Percentiles rank a stretch among this genome's conserved stretches.
Evolutionary conservation across 208 protist species (phyloP).

Genomic region (Porcisia hertigi): DNA sequence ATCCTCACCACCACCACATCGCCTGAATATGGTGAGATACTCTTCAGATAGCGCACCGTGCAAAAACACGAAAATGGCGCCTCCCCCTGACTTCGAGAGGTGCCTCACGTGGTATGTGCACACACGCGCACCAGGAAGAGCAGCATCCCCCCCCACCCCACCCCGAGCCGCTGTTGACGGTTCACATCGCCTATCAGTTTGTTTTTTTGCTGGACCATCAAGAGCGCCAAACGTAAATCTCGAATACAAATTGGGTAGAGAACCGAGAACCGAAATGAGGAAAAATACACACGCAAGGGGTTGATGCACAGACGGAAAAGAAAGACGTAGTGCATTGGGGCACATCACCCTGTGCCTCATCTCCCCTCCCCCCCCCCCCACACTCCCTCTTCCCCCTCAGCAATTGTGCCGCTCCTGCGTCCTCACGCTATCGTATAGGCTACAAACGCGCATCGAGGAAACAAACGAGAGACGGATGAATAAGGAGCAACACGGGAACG

Average conservation of each 20-base stretch:
- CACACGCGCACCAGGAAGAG: too few relatives aligned
- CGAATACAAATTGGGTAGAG: background rate
- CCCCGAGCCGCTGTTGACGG: background rate
- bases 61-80: too few relatives aligned
- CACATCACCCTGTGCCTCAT: background rate
- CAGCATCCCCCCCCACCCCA: too few relatives aligned
- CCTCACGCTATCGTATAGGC: background rate
- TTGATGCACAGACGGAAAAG: background rate
- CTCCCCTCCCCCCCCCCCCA: background rate
- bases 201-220: background rate
- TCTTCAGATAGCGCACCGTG: too few relatives aligned
- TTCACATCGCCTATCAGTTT: background rate
- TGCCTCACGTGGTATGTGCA: too few relatives aligned
- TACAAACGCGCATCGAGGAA: background rate
- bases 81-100: too few relatives aligned
- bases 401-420: background rate
- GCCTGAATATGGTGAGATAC: too few relatives aligned
- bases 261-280: background rate
- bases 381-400: too few relatives aligned
- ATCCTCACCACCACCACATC: too few relatives aligned
- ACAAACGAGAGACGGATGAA: background rate
- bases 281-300: background rate
- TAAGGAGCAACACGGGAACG: background rate
- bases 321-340: background rate
- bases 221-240: constrained; percentile 1